Conservation (phyloP, 805 yeast species). For the Jamesozyma hellenica region DNA sequence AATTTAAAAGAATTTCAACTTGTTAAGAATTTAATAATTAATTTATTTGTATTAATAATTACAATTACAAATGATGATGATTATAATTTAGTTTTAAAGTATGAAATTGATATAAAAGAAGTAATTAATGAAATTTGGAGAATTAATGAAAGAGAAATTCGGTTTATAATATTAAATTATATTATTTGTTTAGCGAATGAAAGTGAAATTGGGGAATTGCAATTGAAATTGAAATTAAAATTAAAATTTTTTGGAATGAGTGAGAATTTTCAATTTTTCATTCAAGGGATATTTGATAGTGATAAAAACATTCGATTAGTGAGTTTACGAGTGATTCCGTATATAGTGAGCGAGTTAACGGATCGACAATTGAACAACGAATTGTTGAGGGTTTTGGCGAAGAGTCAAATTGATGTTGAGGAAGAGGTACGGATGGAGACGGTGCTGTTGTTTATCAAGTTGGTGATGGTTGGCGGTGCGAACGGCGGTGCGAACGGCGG, state of each 20-base stretch:
- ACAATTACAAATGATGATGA: no score
- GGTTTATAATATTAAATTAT: slow-evolving; percentile 59
- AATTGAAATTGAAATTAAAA: no score
- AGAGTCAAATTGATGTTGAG: slow-evolving; percentile 27
- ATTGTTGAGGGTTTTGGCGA: slow-evolving; percentile 67
- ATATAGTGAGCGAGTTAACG: slow-evolving; percentile 52
- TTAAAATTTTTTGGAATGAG: slow-evolving; percentile 46
- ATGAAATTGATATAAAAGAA: slow-evolving; percentile 3
- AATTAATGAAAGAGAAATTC: slow-evolving; percentile 63
- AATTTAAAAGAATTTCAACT: slow-evolving; percentile 1
- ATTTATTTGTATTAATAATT: no score
- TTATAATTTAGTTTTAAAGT: slow-evolving; percentile 11
- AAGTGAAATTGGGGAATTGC: no score
- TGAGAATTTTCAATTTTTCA: slow-evolving; percentile 53
- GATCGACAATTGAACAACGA: slow-evolving; percentile 84
- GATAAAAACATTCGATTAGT: slow-evolving; percentile 72
- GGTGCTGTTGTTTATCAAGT: slow-evolving; percentile 18
- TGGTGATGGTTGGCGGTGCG: no score
- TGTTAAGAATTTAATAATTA: slow-evolving; percentile 18
- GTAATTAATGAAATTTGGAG: slow-evolving; percentile 47
- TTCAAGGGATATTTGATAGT: slow-evolving; percentile 81
- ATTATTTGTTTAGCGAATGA: slow-evolving; percentile 34
- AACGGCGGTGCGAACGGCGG: no score
- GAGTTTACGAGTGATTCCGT: slow-evolving; percentile 50
- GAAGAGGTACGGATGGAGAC: slow-evolving; percentile 26